Evolutionary conservation across 1,284 basidiomycete genomes (phyloP).

Genomic region (Anthracocystis setariae): DNA sequence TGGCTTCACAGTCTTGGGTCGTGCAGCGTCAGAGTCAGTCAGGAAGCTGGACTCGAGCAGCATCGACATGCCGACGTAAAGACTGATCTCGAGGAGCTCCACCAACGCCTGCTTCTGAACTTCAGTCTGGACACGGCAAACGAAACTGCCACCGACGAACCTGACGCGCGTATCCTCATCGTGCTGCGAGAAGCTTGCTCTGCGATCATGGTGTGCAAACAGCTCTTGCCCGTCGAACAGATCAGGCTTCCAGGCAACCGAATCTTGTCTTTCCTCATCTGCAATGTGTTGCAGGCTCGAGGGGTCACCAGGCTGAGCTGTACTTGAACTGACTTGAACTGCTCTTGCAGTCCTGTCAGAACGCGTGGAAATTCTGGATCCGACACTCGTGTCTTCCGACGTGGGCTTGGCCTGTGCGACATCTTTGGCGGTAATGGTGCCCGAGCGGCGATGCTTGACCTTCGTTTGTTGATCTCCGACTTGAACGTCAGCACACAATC

Average conservation of each 20-base stretch:
- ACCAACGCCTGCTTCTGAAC: constrained; percentile 25
- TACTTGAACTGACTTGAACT: constrained; percentile 14
- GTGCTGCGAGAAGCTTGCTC: constrained; percentile 19
- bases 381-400: constrained; percentile 1
- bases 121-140: constrained; percentile 32
- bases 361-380: constrained; percentile 39
- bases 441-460: constrained; percentile 22
- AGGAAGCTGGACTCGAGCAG: constrained; percentile 57
- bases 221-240: constrained; percentile 48
- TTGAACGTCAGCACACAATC: constrained; percentile 33
- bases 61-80: constrained; percentile 59
- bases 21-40: constrained; percentile 48
- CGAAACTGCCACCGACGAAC: constrained; percentile 56
- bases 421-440: constrained; percentile 40
- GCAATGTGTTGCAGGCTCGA: neutral
- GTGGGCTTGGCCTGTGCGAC: constrained; percentile 9
- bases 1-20: constrained; percentile 36
- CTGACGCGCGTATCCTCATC: constrained; percentile 37
- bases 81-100: constrained; percentile 37
- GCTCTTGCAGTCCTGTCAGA: constrained; percentile 49
- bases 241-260: constrained; percentile 44
- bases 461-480: constrained; percentile 8
- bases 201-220: constrained; percentile 32
- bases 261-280: constrained; percentile 3
- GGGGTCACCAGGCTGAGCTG: neutral